Conservation (phyloP, 495 filamentous ascomycete species). For the Podospora pseudocomata region DNA sequence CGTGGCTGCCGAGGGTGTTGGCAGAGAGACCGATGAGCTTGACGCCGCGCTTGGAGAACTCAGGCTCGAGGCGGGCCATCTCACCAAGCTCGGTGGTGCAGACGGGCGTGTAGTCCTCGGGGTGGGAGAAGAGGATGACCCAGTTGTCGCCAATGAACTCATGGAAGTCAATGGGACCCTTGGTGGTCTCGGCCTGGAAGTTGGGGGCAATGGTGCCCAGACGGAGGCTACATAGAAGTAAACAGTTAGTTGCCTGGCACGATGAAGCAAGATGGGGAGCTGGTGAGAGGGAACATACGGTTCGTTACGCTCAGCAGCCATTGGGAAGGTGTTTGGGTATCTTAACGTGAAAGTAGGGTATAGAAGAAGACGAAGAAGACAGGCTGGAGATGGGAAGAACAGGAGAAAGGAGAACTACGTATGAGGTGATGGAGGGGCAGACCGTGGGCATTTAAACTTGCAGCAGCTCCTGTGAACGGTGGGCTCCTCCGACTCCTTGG, state of each 20-base stretch:
- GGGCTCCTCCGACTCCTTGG: background rate
- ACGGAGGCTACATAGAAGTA: slow-evolving; percentile 58
- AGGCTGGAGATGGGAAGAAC: slow-evolving; percentile 5
- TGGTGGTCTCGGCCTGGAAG: slow-evolving; percentile 90
- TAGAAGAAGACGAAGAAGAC: slow-evolving; percentile 7
- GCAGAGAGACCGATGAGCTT: slow-evolving; percentile 94
- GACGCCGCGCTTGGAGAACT: slow-evolving; percentile 89
- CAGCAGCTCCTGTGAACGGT: slow-evolving; percentile 3
- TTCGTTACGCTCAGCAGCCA: slow-evolving; percentile 48
- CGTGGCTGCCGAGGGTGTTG: slow-evolving; percentile 64
- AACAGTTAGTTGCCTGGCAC: background rate
- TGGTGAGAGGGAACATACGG: slow-evolving; percentile 41
- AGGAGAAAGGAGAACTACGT: slow-evolving; percentile 4
- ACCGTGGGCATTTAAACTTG: slow-evolving; percentile 3
- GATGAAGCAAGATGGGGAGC: background rate
- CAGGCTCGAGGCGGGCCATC: slow-evolving; percentile 91
- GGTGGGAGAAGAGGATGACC: slow-evolving; percentile 97
- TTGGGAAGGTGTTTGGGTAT: slow-evolving; percentile 36
- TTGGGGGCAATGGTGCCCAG: slow-evolving; percentile 87
- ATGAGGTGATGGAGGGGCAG: slow-evolving; percentile 13
- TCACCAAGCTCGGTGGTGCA: slow-evolving; percentile 99
- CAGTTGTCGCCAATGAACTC: slow-evolving; percentile 92
- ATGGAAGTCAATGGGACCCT: slow-evolving; percentile 92
- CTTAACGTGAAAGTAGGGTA: background rate
- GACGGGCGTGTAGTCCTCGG: slow-evolving; percentile 89